Percentiles rank a stretch among this genome's conserved stretches.
phyloP scores from a whole-genome alignment of 495 filamentous ascomycete genomes.

The Cercophora samala region DNA sequence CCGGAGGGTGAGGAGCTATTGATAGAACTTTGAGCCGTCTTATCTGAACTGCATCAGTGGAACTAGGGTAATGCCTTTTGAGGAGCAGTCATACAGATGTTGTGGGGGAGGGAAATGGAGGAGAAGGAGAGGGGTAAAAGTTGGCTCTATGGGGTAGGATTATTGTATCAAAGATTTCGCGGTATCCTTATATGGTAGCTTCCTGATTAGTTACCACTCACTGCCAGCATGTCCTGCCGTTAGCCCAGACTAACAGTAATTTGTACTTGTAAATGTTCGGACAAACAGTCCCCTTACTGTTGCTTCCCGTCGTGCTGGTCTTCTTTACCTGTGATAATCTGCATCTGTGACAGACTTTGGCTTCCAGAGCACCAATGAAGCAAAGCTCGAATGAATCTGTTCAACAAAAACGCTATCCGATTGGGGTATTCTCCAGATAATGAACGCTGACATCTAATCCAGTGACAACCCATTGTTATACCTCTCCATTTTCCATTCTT shows the following conservation, averaged over 20 bases:
- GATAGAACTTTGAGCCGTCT: neutral
- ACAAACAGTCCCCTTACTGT: no score
- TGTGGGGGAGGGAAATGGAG: no score
- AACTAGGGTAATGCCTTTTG: no score
- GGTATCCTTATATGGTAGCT: no score
- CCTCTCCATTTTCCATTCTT: no score
- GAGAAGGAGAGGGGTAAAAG: no score
- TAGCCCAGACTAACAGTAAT: neutral
- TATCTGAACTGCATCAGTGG: neutral
- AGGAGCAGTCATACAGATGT: no score
- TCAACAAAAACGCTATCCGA: neutral
- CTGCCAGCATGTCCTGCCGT: neutral
- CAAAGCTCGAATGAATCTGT: neutral
- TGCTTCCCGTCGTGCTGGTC: no score
- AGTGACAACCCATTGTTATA: neutral
- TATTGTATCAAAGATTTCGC: no score
- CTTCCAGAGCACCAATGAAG: neutral
- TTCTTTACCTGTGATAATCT: neutral
- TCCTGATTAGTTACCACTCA: no score
- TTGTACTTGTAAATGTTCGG: neutral
- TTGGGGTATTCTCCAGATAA: neutral
- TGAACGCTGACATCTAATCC: neutral
- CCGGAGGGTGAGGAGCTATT: neutral
- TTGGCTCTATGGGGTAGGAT: no score
- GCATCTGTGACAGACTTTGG: neutral